phyloP scores from a whole-genome alignment of 331 rosid genomes.

The Malus hybrid region DNA sequence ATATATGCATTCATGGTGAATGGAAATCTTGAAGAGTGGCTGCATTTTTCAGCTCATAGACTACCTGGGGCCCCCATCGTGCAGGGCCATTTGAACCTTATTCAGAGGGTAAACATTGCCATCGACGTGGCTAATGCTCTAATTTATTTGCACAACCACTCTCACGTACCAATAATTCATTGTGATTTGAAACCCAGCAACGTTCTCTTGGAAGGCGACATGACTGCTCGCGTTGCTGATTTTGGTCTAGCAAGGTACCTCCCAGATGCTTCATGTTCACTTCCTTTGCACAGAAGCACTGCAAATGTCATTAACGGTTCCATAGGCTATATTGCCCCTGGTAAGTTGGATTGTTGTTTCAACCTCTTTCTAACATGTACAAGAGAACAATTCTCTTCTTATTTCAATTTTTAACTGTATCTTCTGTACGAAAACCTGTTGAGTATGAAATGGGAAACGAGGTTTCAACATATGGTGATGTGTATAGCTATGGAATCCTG shows the following conservation, averaged over 20 bases:
- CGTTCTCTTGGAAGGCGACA: neutral
- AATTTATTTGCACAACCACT: neutral
- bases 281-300: neutral
- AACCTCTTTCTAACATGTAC: neutral
- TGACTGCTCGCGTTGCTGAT: conserved; percentile 1
- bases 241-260: conserved; percentile 3
- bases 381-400: neutral
- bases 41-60: neutral
- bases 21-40: conserved; percentile 3
- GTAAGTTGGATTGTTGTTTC: neutral
- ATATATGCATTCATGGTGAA: neutral
- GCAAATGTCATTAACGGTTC: neutral
- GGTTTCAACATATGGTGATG: too few relatives aligned
- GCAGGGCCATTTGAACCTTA: neutral
- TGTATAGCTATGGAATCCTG: too few relatives aligned
- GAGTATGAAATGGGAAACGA: too few relatives aligned
- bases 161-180: neutral
- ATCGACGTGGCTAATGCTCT: neutral
- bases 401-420: too few relatives aligned
- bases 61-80: neutral
- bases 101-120: neutral
- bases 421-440: too few relatives aligned
- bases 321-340: neutral
- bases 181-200: conserved; percentile 5
- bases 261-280: neutral